phyloP scores from a whole-genome alignment of 169 alveolate species.

The Hepatocystis sp. region DNA sequence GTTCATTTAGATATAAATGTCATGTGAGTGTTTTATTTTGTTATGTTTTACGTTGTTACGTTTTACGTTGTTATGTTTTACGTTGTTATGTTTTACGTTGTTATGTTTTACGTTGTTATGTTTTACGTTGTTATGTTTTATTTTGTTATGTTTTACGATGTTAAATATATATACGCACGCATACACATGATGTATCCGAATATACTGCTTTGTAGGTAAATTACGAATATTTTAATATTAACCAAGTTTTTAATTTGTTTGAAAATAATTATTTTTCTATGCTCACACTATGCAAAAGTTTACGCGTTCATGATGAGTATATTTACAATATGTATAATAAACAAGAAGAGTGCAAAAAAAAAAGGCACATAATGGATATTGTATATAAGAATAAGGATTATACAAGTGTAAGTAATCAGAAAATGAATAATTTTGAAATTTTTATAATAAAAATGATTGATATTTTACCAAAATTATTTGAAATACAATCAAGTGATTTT shows the following conservation, averaged over 20 bases:
- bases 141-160: no score
- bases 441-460: conserved; percentile 65
- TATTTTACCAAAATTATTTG: conserved; percentile 55
- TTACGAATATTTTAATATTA: conserved; percentile 63
- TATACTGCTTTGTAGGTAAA: conserved; percentile 48
- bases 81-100: no score
- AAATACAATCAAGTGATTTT: conserved; percentile 46
- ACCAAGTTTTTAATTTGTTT: conserved; percentile 43
- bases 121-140: no score
- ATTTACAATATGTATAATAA: conserved; percentile 23
- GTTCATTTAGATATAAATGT: no score
- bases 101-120: no score
- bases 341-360: conserved; percentile 6
- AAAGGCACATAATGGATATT: conserved; percentile 27
- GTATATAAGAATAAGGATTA: conserved; percentile 61
- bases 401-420: conserved; percentile 51
- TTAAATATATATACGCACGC: no score
- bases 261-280: conserved; percentile 28
- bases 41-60: no score
- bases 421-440: conserved; percentile 74
- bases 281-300: conserved; percentile 52
- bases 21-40: no score
- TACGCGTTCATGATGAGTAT: conserved; percentile 10
- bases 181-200: no score
- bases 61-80: no score